phyloP scores from a whole-genome alignment of 228 moss, liverwort and hornwort species.

The Sphagnum fallax region DNA sequence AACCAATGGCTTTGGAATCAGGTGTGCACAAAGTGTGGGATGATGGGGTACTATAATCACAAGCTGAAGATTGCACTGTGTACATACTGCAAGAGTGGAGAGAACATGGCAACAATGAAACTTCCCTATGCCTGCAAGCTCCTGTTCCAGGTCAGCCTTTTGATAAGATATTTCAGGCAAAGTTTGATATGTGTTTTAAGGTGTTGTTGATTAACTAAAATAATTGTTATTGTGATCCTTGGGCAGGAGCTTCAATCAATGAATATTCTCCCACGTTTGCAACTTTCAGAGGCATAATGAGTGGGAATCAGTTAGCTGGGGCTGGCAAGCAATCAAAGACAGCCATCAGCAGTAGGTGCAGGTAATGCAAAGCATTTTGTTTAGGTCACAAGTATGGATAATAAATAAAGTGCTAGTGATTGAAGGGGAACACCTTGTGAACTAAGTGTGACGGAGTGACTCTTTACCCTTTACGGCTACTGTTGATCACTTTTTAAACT shows the following conservation, averaged over 20 bases:
- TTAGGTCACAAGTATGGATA: too few species aligned
- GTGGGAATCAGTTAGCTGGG: too few species aligned
- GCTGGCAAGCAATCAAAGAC: too few species aligned
- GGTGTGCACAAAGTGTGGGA: constrained; percentile 94
- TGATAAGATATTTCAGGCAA: background rate
- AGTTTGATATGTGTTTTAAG: background rate
- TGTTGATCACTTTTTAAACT: too few species aligned
- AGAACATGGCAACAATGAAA: constrained; percentile 93
- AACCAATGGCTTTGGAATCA: constrained; percentile 9
- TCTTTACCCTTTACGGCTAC: too few species aligned
- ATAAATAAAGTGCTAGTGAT: too few species aligned
- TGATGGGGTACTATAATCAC: constrained; percentile 91
- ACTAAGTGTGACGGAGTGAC: too few species aligned
- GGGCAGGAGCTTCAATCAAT: constrained; percentile 90
- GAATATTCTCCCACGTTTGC: constrained; percentile 91
- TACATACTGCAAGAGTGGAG: constrained; percentile 80
- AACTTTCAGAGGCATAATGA: constrained; percentile 62
- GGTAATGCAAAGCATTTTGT: too few species aligned
- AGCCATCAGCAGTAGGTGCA: too few species aligned
- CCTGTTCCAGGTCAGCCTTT: constrained; percentile 69
- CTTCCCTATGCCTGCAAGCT: constrained; percentile 99
- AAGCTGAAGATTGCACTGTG: constrained; percentile 75
- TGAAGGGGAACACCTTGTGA: too few species aligned
- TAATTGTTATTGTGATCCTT: constrained; percentile 1
- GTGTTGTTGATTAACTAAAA: background rate